Evolutionary conservation across 805 yeast genomes (phyloP), one percentile per base, ranked within the genome.

Genomic region (Candida insectorum): DNA sequence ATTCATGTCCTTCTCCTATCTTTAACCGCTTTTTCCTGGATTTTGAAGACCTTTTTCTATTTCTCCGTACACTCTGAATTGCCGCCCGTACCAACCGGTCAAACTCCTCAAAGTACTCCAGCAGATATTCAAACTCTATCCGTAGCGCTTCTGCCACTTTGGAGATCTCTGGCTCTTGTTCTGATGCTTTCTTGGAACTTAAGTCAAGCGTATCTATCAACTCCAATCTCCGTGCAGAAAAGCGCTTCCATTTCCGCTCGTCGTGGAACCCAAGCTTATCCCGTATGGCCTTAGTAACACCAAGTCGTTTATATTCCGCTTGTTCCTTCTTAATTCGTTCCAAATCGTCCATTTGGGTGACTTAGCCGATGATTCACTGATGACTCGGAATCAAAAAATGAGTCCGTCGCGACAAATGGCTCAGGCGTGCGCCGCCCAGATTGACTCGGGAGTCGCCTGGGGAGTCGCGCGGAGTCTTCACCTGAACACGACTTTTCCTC

Each of bases 21-120:
- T 5, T 21, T 4, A 24, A 13, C n/a, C 20, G 31, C 17, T 24
- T 21, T 28, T 17, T 30, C 8, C 27, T 20, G 15, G 49, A 51
- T 40, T 65, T 61, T 16, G 64, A 49, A n/a, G 64, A 74, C 43
- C 95, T 59, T 51, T 82, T 85, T 39, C 95, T 71, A 56, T 91
- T 91, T 44, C 98, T 68, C 41, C 97, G 66, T 2, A 85, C 97
- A 32, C 94, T 81, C 58, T 91, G 98, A 17, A 91, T 81, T 1
- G 96, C 97, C 7, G 96, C 94, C 23, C 95, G 68, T 0, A 93
- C 97, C 22, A 91, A 69, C 54, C 82, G 85, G 56, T 88, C 95
- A 54, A 91, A 91, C 44, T 93, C 97, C 1, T 66, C 58, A 17
- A 78, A 60, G 10, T 77, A 69, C 5, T 69, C 71, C 2, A 58